A percentile compares a stretch with the other conserved stretches of the same genome.
Conservation (phyloP, 2,329 filamentous ascomycete species). For the Cladophialophora immunda region DNA sequence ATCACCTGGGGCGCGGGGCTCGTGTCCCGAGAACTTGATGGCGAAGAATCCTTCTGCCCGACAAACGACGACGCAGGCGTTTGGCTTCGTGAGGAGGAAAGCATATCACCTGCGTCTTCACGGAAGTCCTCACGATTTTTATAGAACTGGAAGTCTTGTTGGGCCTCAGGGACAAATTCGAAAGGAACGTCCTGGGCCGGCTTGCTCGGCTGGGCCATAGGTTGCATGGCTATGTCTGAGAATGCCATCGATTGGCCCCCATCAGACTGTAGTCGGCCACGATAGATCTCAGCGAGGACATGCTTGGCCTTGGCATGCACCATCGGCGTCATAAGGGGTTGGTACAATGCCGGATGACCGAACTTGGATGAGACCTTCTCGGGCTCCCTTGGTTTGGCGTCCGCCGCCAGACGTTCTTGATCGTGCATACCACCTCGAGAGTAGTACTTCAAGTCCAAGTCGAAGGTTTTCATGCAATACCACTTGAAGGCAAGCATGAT, state of each 20-base stretch:
- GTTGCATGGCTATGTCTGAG: conserved; percentile 82
- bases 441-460: conserved; percentile 82
- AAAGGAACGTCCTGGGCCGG: conserved; percentile 71
- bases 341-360: conserved; percentile 89
- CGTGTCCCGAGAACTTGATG: conserved; percentile 40
- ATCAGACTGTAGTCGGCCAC: conserved; percentile 77
- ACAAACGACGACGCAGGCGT: conserved; percentile 30
- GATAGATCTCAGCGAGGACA: conserved; percentile 83
- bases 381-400: conserved; percentile 37
- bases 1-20: conserved; percentile 47
- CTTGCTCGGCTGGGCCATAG: conserved; percentile 50
- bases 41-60: conserved; percentile 43
- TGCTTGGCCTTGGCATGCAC: conserved; percentile 91
- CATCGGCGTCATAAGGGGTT: conserved; percentile 91
- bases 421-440: conserved; percentile 69
- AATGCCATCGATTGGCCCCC: conserved; percentile 63
- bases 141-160: conserved; percentile 90
- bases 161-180: conserved; percentile 85
- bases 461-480: conserved; percentile 79
- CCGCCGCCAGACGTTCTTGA: conserved; percentile 39
- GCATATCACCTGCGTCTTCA: conserved; percentile 76
- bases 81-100: conserved; percentile 28
- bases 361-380: conserved; percentile 74
- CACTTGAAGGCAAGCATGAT: conserved; percentile 84
- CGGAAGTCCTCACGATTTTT: conserved; percentile 90